Conservation (phyloP, 768 basidiomycete species). For the Thelephora aurantiotincta region DNA sequence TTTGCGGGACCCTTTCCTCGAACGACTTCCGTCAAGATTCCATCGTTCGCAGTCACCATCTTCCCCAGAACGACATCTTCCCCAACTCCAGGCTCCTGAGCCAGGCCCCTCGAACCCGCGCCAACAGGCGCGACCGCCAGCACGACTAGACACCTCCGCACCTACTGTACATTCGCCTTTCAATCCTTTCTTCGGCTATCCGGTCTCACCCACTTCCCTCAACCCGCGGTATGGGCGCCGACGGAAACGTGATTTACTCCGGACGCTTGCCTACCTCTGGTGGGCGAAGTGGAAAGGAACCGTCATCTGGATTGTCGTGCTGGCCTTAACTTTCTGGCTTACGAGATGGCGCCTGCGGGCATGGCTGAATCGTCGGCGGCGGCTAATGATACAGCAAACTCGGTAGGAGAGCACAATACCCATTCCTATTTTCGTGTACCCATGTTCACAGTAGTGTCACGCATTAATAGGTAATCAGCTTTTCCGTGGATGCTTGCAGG, state of each 20-base stretch:
- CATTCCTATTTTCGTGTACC: no score
- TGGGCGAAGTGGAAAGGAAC: conserved; percentile 48
- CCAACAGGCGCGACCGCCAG: conserved; percentile 2
- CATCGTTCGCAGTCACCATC: conserved; percentile 1
- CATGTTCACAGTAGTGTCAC: no score
- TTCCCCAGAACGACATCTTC: background rate
- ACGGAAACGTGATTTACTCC: conserved; percentile 52
- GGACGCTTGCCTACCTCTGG: conserved; percentile 47
- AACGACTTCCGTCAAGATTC: conserved; percentile 4
- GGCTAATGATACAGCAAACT: no score
- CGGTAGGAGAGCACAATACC: no score
- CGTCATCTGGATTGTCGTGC: background rate
- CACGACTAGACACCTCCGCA: conserved; percentile 5
- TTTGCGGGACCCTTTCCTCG: conserved; percentile 33
- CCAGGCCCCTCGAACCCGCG: conserved; percentile 10
- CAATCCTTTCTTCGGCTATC: conserved; percentile 72
- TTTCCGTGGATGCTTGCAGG: no score
- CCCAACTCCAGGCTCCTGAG: conserved; percentile 10
- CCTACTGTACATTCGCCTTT: conserved; percentile 40
- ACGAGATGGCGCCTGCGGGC: background rate
- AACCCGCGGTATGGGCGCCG: conserved; percentile 46
- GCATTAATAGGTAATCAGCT: no score
- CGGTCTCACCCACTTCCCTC: conserved; percentile 25
- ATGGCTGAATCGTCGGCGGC: no score
- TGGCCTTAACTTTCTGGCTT: background rate